phyloP scores from a whole-genome alignment of 164 flowering plant species.

The Tetracentron sinense region DNA sequence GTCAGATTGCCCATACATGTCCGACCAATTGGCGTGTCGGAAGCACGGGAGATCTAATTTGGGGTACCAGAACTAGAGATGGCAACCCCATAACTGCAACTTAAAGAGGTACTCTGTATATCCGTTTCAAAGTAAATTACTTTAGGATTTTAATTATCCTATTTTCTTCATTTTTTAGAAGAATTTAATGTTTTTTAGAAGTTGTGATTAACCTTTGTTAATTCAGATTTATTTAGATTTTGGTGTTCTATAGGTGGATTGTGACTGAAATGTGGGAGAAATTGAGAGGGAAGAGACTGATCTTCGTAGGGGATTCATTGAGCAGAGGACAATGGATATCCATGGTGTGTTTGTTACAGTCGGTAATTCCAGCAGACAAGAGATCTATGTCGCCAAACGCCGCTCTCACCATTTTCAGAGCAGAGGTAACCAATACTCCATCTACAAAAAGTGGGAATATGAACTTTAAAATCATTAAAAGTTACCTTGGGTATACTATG shows the following conservation, averaged over 20 bases:
- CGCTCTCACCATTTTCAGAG: slow-evolving; percentile 75
- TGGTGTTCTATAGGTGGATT: too few relatives aligned
- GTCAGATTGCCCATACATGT: slow-evolving; percentile 72
- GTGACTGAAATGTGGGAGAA: slow-evolving; percentile 74
- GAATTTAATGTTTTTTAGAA: background rate
- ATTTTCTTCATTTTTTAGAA: background rate
- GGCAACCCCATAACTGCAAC: slow-evolving; percentile 92
- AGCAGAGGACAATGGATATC: too few relatives aligned
- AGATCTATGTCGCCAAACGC: slow-evolving; percentile 82
- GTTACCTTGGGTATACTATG: too few relatives aligned
- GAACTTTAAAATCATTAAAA: too few relatives aligned
- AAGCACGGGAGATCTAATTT: slow-evolving; percentile 74
- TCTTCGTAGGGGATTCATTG: slow-evolving; percentile 97
- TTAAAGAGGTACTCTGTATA: too few relatives aligned
- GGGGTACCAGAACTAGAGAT: too few relatives aligned
- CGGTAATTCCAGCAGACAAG: slow-evolving; percentile 63
- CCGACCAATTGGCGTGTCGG: too few relatives aligned
- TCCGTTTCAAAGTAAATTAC: too few relatives aligned
- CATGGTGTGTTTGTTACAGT: too few relatives aligned
- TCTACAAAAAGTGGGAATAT: background rate
- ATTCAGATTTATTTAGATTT: too few relatives aligned
- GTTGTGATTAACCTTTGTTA: background rate
- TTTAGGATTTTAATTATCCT: too few relatives aligned
- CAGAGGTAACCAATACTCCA: slow-evolving; percentile 54
- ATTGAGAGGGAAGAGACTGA: slow-evolving; percentile 81